These are phyloP conservation scores for Candida dubliniensis DNA, from an alignment of 1,139 yeast genomes.

Conservation along the genomic window DNA sequence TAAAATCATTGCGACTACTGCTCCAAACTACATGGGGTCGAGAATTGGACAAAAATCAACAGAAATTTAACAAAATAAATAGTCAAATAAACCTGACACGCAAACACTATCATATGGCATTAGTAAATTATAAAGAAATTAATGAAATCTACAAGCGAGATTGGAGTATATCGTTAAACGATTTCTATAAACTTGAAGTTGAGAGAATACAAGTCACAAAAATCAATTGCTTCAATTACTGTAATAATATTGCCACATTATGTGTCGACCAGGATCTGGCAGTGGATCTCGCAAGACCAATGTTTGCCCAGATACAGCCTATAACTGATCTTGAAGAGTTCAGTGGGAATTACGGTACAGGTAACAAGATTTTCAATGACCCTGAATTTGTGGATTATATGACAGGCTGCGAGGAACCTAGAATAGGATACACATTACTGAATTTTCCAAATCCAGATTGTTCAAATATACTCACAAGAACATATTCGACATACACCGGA, in stretches of 20 bases:
- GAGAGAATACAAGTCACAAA: conserved; percentile 77
- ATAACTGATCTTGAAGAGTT: conserved; percentile 58
- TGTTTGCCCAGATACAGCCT: conserved; percentile 70
- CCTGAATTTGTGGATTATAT: conserved; percentile 46
- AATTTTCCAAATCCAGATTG: conserved; percentile 38
- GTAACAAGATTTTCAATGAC: conserved; percentile 59
- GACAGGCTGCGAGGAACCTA: conserved; percentile 32
- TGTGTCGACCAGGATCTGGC: conserved; percentile 79
- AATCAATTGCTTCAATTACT: conserved; percentile 77
- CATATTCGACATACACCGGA: conserved; percentile 26
- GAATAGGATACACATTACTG: conserved; percentile 27
- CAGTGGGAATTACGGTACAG: conserved; percentile 61
- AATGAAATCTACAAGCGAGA: conserved; percentile 73
- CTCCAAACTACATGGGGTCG: conserved; percentile 76
- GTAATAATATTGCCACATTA: conserved; percentile 71
- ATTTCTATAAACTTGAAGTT: conserved; percentile 73
- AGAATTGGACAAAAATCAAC: conserved; percentile 68
- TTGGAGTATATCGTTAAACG: conserved; percentile 72
- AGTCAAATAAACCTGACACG: conserved; percentile 48
- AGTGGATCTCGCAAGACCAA: conserved; percentile 67
- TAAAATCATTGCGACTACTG: conserved; percentile 61
- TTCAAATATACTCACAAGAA: conserved; percentile 32
- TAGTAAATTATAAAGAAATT: conserved; percentile 62
- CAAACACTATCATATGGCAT: conserved; percentile 59
- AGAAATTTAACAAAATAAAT: conserved; percentile 58